Conservation (phyloP, 805 yeast genomes). For the Yamadazyma nakazawae region DNA sequence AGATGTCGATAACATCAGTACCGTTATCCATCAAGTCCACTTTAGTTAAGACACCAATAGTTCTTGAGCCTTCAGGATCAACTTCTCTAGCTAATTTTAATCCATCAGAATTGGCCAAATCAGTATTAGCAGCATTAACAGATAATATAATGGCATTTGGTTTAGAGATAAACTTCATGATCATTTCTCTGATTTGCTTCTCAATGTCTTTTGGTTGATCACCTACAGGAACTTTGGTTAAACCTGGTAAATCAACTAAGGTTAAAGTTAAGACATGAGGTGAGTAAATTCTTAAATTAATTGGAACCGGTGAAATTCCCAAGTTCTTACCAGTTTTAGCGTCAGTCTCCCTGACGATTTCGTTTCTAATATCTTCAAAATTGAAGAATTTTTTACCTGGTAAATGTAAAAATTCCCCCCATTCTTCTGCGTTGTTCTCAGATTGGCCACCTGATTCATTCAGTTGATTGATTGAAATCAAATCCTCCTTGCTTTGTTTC, state of each 20-base stretch:
- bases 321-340: slow-evolving; percentile 74
- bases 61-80: slow-evolving; percentile 93
- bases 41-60: slow-evolving; percentile 95
- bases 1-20: slow-evolving; percentile 92
- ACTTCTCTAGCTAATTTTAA: slow-evolving; percentile 95
- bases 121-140: slow-evolving; percentile 95
- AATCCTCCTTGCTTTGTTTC: slow-evolving; percentile 21
- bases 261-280: slow-evolving; percentile 94
- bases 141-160: slow-evolving; percentile 94
- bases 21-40: slow-evolving; percentile 98
- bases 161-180: slow-evolving; percentile 87
- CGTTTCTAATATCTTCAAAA: slow-evolving; percentile 84
- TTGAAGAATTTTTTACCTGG: slow-evolving; percentile 86
- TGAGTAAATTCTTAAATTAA: slow-evolving; percentile 86
- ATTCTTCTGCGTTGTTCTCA: slow-evolving; percentile 78
- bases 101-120: slow-evolving; percentile 95
- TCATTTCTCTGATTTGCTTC: slow-evolving; percentile 87
- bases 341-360: slow-evolving; percentile 89
- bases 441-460: slow-evolving; percentile 46
- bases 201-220: slow-evolving; percentile 98
- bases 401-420: slow-evolving; percentile 96
- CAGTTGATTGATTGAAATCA: slow-evolving; percentile 43
- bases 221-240: slow-evolving; percentile 97
- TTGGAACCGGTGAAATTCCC: slow-evolving; percentile 91
- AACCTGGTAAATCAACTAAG: slow-evolving; percentile 93